These are phyloP conservation scores for Chytridiales sp. DNA, from an alignment of 371 early-diverging fungal species.

Conservation along the genomic window DNA sequence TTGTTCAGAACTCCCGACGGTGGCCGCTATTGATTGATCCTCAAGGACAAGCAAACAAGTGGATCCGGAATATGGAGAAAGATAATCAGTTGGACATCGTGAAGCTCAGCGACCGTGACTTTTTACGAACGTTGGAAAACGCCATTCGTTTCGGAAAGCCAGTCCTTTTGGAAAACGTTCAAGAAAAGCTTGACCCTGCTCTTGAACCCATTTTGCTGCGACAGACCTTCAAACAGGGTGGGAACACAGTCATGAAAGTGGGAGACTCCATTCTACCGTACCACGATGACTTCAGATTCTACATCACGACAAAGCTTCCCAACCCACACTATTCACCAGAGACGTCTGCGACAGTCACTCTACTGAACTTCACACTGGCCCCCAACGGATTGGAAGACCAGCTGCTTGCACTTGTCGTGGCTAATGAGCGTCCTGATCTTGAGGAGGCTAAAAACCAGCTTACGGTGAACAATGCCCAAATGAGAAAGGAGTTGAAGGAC, in stretches of 20 bases:
- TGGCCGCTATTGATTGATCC: slow-evolving; percentile 65
- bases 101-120: slow-evolving; percentile 57
- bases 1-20: slow-evolving; percentile 53
- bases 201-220: slow-evolving; percentile 56
- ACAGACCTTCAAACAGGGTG: slow-evolving; percentile 57
- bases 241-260: slow-evolving; percentile 56
- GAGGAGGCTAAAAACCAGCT: slow-evolving; percentile 61
- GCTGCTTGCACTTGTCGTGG: slow-evolving; percentile 58
- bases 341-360: slow-evolving; percentile 55
- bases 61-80: slow-evolving; percentile 63
- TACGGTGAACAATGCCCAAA: slow-evolving; percentile 55
- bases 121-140: slow-evolving; percentile 59
- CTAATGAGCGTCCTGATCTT: slow-evolving; percentile 60
- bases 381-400: slow-evolving; percentile 61
- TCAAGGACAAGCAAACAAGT: slow-evolving; percentile 64
- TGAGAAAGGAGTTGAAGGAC: slow-evolving; percentile 62
- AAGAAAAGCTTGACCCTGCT: slow-evolving; percentile 57
- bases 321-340: slow-evolving; percentile 64
- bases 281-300: slow-evolving; percentile 59
- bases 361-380: slow-evolving; percentile 61
- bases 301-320: slow-evolving; percentile 61
- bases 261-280: slow-evolving; percentile 61
- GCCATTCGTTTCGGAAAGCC: slow-evolving; percentile 62
- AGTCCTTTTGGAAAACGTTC: slow-evolving; percentile 56
- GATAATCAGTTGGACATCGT: slow-evolving; percentile 54